Base-by-base conservation (phyloP, 805 yeast species). In the Novakomyces olei region DNA sequence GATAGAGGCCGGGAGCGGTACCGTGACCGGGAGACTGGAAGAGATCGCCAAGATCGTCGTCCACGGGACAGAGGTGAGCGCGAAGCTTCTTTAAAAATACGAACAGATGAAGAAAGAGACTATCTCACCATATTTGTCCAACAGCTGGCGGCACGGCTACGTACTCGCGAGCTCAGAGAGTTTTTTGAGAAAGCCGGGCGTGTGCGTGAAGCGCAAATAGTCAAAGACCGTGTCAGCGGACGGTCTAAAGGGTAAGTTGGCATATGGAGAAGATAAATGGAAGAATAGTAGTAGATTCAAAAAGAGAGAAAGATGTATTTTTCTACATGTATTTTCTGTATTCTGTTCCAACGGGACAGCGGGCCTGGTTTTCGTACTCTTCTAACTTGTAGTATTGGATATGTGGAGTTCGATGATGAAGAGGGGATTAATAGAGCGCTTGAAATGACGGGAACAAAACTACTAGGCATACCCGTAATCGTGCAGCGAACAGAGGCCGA, bases 101-200 rank as follows among this genome's bases (percentile, higher is more conserved):
- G 39, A 10, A 20, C 44, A n/a, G 45, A 42, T 28, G 46, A 42
- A 24, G 53, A 50, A 16, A 39, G 50, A 12, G 55, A 51, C 34
- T 31, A 39, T 28, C 34, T 55, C 26, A 51, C 56, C 3, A 47
- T 51, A n/a, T 51, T 51, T 39, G 55, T 51, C 16, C 49, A 44
- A 36, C 55, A 51, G 33, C 37, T 51, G 22, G 51, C 56, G 2
- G 47, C 49, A 8, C 39, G 52, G 9, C 34, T 52, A n/a, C 39
- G 46, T 8, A 40, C 50, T 5, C 34, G 40, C 18, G 54, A 51
- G 27, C 42, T 51, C 34, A 38, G 38, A 12, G 46, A 43, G 16
- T 49, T 51, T 37, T 52, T 51, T 31, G 54, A 47, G 29, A 37
- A 44, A 20, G 51, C 45, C 3, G 55, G 55, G 1, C 41, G 42